Conservation (phyloP, 192 early-diverging fungal species). For the Coemansia sp. region DNA sequence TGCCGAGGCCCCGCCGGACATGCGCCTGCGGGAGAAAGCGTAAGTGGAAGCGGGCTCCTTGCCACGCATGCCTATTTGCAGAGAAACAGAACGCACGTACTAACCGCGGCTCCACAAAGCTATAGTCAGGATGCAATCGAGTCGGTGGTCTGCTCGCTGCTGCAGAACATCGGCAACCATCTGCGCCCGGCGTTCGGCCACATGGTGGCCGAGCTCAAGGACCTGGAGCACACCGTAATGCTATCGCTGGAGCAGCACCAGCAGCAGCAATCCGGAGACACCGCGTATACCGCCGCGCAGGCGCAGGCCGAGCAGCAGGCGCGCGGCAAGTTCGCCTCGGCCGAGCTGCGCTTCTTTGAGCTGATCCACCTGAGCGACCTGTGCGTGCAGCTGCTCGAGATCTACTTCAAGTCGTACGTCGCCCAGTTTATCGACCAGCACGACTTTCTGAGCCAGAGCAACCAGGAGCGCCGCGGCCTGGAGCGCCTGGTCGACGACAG, state of each 20-base stretch:
- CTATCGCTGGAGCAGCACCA: neutral
- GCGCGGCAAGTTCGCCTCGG: conserved; percentile 53
- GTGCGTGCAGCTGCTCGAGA: conserved; percentile 89
- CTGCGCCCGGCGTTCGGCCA: conserved; percentile 34
- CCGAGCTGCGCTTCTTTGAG: conserved; percentile 81
- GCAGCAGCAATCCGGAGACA: conserved; percentile 20
- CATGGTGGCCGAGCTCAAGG: conserved; percentile 30
- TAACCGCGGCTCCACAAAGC: too few species aligned
- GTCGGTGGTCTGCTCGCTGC: conserved; percentile 71
- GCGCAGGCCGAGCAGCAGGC: conserved; percentile 13
- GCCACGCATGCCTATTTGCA: too few species aligned
- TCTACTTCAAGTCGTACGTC: conserved; percentile 88
- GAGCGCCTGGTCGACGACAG: conserved; percentile 84
- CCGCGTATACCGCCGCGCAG: conserved; percentile 41
- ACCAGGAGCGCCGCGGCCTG: conserved; percentile 88
- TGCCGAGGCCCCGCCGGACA: conserved; percentile 55
- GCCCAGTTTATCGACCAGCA: conserved; percentile 77
- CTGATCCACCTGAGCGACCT: conserved; percentile 91
- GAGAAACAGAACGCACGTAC: too few species aligned
- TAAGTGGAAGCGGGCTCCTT: conserved; percentile 41
- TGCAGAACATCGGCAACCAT: conserved; percentile 62
- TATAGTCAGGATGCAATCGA: conserved; percentile 70
- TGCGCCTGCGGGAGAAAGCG: conserved; percentile 57
- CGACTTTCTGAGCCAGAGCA: conserved; percentile 88
- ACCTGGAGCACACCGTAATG: conserved; percentile 25